These are phyloP conservation scores for Suillus hirtellus DNA, from an alignment of 768 basidiomycete genomes.

Conservation along the genomic window DNA sequence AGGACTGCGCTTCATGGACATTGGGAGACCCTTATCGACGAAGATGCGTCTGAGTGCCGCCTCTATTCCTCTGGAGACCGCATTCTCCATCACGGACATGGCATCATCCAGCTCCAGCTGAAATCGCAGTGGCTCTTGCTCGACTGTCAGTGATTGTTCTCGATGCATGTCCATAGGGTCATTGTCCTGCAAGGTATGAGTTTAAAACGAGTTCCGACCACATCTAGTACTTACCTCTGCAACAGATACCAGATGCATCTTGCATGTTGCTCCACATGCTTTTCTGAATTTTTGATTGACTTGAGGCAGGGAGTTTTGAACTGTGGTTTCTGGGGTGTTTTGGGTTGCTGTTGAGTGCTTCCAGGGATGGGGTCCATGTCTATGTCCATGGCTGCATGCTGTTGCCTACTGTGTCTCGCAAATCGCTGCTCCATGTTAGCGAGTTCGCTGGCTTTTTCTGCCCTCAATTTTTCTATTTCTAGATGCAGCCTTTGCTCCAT, in stretches of 20 bases:
- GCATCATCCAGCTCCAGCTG: too few species aligned
- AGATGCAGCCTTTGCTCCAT: slow-evolving; percentile 2
- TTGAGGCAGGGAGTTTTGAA: neutral
- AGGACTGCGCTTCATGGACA: neutral
- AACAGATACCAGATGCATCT: neutral
- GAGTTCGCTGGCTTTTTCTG: slow-evolving; percentile 12
- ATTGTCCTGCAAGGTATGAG: neutral
- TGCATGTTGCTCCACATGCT: neutral
- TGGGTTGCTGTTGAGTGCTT: neutral
- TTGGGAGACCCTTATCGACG: neutral
- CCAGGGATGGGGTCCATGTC: neutral
- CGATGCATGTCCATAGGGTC: neutral
- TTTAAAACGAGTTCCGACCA: neutral
- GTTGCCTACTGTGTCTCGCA: neutral
- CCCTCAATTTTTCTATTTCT: slow-evolving; percentile 9
- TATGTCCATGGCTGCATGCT: neutral
- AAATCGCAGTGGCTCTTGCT: neutral
- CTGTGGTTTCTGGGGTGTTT: neutral
- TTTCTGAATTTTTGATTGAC: neutral
- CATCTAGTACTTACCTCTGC: neutral
- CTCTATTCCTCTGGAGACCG: slow-evolving; percentile 6
- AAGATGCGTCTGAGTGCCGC: neutral
- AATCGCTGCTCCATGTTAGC: slow-evolving; percentile 14
- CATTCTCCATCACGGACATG: slow-evolving; percentile 6
- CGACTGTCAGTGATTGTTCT: neutral